phyloP scores from a whole-genome alignment of 805 yeast species.

The Hanseniaspora meyeri region DNA sequence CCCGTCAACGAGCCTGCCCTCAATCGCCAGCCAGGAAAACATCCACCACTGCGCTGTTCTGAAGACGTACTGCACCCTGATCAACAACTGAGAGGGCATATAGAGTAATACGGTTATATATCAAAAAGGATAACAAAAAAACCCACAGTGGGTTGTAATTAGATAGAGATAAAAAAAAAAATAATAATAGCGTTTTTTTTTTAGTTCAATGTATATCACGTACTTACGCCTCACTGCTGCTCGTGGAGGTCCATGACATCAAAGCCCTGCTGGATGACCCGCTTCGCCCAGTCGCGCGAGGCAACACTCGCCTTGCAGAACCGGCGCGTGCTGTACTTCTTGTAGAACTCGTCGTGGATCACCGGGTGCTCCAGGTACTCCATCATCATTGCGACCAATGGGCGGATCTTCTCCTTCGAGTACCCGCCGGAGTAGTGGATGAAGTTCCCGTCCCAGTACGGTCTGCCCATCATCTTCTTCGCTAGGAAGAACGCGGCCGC shows the following conservation, averaged over 20 bases:
- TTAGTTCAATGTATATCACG: not conserved
- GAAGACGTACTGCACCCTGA: not conserved
- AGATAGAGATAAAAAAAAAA: no score
- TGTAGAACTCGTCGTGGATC: slow-evolving; percentile 82
- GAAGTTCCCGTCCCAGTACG: slow-evolving; percentile 74
- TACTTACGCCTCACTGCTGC: no score
- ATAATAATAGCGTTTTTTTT: no score
- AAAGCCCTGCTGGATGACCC: slow-evolving; percentile 31
- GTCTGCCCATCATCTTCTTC: slow-evolving; percentile 57
- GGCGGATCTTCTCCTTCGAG: slow-evolving; percentile 55
- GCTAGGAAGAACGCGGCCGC: slow-evolving; percentile 86
- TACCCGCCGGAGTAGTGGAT: slow-evolving; percentile 89
- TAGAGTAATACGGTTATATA: no score
- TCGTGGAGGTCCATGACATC: slow-evolving; percentile 32
- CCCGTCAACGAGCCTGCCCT: slow-evolving; percentile 24
- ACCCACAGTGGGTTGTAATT: no score
- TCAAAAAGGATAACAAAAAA: no score
- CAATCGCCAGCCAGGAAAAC: slow-evolving; percentile 15
- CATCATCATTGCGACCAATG: slow-evolving; percentile 60
- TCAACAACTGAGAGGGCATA: not conserved
- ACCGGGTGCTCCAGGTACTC: slow-evolving; percentile 71
- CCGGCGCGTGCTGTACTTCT: slow-evolving; percentile 80
- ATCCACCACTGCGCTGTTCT: not conserved
- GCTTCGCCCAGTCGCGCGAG: slow-evolving; percentile 75
- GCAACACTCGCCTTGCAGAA: slow-evolving; percentile 74